phyloP scores from a whole-genome alignment of 129 eudicot species.

The Escallonia rubra region DNA sequence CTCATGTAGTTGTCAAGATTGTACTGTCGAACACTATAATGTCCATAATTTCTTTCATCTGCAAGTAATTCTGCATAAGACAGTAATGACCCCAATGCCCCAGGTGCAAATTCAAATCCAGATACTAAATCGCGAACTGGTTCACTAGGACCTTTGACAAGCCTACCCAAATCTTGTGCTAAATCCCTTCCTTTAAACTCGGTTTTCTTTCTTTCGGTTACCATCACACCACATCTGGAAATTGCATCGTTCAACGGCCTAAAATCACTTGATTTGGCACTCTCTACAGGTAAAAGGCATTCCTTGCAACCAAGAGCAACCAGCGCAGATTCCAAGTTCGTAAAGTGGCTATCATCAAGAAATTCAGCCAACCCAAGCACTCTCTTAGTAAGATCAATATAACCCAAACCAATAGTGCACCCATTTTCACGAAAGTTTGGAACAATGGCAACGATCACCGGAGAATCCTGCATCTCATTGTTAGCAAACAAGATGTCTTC shows the following conservation, averaged over 20 bases:
- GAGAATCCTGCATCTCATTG: conserved; percentile 94
- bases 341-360: conserved; percentile 85
- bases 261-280: conserved; percentile 52
- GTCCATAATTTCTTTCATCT: conserved; percentile 81
- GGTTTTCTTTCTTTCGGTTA: conserved; percentile 77
- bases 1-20: conserved; percentile 84
- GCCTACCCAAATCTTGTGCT: conserved; percentile 83
- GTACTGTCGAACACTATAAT: conserved; percentile 47
- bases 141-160: conserved; percentile 81
- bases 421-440: conserved; percentile 63
- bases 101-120: conserved; percentile 65
- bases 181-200: conserved; percentile 82
- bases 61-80: conserved; percentile 82
- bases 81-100: conserved; percentile 67
- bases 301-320: conserved; percentile 97
- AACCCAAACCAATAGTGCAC: conserved; percentile 70
- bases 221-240: conserved; percentile 91
- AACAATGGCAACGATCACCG: conserved; percentile 61
- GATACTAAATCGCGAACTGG: conserved; percentile 77
- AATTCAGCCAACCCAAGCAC: conserved; percentile 84
- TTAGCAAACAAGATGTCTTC: conserved; percentile 91
- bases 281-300: conserved; percentile 72
- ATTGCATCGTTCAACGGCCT: conserved; percentile 67
- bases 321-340: conserved; percentile 82
- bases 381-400: conserved; percentile 69